Base-by-base conservation (phyloP, 768 basidiomycete species). In the Thelephora ganbajun region DNA sequence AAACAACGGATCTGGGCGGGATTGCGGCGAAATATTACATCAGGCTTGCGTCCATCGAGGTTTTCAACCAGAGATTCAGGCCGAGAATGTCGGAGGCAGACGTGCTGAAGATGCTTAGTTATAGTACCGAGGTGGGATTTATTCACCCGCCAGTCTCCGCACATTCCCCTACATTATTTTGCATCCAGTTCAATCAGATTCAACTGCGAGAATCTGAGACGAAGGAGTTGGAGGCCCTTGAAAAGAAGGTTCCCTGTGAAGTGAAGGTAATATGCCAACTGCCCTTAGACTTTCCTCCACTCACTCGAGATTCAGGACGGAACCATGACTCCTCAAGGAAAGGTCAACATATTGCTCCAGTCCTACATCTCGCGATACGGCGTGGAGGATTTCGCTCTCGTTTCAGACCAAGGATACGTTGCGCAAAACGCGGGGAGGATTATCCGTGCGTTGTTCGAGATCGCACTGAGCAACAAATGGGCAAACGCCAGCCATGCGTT, bases 21-120 rank as follows among this genome's bases (percentile, higher is more conserved):
- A 93, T 98, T 56, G 92, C 96, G 0, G 90, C 94, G 3, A 93
- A 86, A 63, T 99, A 96, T 63, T 99, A 98, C 63, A 85, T 99
- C 58, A 77, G 84, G 16, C 67, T 89, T 60, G 66, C 76, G 39
- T 91, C 88, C 3, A 80, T 98, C 33, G 88, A 89, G 61, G 76
- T 86, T 5, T 98, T 94, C 70, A 87, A 84, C 62, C 63, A 73
- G 51, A 63, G 74, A 50, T 88, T 98, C 64, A 71, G 77, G 44
- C 73, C 79, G 1, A 76, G 67, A 48, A 96, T 98, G 93, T 76
- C 83, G 1, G 94, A 97, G 64, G 96, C 93, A 2, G 92, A 97
- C 63, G 76, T 90, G 26, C 71, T 99, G 49, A 73, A 63, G 2
- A 79, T 97, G 78, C 73, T 98, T 33, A 80, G 89, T 54, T 76